These are phyloP conservation scores for Diaporthe citri DNA, from an alignment of 2,329 filamentous ascomycete species.

Conservation along the genomic window DNA sequence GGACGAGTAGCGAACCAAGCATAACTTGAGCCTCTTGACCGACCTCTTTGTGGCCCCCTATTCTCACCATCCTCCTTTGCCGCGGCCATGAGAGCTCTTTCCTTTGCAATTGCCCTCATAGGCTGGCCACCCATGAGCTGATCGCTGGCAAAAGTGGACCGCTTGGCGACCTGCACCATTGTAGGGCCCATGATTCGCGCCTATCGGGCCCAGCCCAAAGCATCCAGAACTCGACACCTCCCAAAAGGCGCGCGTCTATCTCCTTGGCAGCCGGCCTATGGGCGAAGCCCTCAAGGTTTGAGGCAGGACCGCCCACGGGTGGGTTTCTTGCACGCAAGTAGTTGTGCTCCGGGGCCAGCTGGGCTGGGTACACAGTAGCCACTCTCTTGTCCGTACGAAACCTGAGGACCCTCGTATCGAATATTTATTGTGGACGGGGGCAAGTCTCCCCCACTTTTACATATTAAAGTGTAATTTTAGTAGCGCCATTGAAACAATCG, in stretches of 20 bases:
- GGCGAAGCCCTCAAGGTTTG: conserved; percentile 18
- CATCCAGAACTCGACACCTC: conserved; percentile 8
- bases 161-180: conserved; percentile 4
- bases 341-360: conserved; percentile 18
- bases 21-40: background rate
- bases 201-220: conserved; percentile 5
- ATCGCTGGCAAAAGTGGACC: conserved; percentile 22
- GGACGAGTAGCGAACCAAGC: conserved; percentile 2
- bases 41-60: background rate
- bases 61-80: background rate
- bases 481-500: conserved; percentile 13
- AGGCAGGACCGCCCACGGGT: background rate
- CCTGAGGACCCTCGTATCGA: conserved; percentile 24
- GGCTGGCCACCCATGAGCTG: background rate
- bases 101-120: background rate
- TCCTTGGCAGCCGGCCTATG: conserved; percentile 3
- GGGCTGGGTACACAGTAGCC: conserved; percentile 10
- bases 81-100: background rate
- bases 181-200: conserved; percentile 12
- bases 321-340: conserved; percentile 18
- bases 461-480: conserved; percentile 29
- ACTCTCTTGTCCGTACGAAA: background rate
- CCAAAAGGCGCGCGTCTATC: conserved; percentile 32
- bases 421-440: conserved; percentile 20
- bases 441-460: conserved; percentile 10